Percentiles rank a stretch among this genome's conserved stretches.
phyloP scores from a whole-genome alignment of 306 rosid species.

The Cicer yamashitae region DNA sequence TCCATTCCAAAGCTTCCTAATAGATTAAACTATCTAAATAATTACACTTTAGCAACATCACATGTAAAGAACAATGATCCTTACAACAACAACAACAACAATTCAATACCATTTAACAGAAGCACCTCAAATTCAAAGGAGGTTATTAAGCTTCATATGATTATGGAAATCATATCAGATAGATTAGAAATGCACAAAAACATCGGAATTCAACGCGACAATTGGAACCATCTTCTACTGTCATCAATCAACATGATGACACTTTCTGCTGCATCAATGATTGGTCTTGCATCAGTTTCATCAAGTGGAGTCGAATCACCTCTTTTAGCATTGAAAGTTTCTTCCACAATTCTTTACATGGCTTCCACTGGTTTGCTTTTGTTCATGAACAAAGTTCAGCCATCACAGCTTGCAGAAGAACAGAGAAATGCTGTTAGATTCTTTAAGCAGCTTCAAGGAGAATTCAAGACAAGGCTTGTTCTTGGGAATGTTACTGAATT shows the following conservation, averaged over 20 bases:
- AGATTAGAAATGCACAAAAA: slow-evolving; percentile 83
- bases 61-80: background rate
- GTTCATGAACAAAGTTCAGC: slow-evolving; percentile 80
- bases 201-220: slow-evolving; percentile 77
- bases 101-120: background rate
- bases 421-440: slow-evolving; percentile 70
- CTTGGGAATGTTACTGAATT: slow-evolving; percentile 33
- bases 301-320: slow-evolving; percentile 45
- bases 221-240: slow-evolving; percentile 72
- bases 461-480: slow-evolving; percentile 54
- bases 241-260: slow-evolving; percentile 67
- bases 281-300: slow-evolving; percentile 57
- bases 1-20: slow-evolving; percentile 46
- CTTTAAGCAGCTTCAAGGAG: slow-evolving; percentile 70
- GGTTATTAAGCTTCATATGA: slow-evolving; percentile 55
- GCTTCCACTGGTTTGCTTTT: slow-evolving; percentile 64
- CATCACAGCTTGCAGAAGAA: slow-evolving; percentile 86
- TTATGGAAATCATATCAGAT: slow-evolving; percentile 66
- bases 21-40: slow-evolving; percentile 46
- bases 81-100: slow-evolving; percentile 15
- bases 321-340: slow-evolving; percentile 63
- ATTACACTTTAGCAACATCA: slow-evolving; percentile 7
- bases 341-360: slow-evolving; percentile 66
- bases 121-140: slow-evolving; percentile 35
- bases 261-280: slow-evolving; percentile 76